These are phyloP conservation scores for Adansonia rubrostipa DNA, from an alignment of 441 rosid genomes.

Conservation along the genomic window DNA sequence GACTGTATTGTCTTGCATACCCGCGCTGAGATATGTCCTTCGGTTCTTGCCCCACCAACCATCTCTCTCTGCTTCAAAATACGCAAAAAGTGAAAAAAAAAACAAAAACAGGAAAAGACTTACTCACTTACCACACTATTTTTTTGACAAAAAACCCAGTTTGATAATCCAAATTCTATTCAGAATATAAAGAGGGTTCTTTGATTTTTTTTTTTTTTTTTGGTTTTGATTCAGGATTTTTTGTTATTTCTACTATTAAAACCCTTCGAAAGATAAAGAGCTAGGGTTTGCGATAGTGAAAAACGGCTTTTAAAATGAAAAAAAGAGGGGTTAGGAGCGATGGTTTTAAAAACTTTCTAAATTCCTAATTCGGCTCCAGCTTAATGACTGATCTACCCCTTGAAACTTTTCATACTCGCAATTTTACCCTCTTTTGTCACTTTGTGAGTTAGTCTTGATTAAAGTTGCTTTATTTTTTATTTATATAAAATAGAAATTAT, in stretches of 20 bases:
- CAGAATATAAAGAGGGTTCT: not conserved
- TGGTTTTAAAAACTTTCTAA: slow-evolving; percentile 8
- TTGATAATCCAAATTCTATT: not conserved
- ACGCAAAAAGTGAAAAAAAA: not conserved
- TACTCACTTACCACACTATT: not conserved
- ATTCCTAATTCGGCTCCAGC: not conserved
- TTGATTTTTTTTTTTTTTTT: not conserved
- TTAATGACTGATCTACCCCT: slow-evolving; percentile 8
- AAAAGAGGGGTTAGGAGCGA: not conserved
- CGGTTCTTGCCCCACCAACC: slow-evolving; percentile 51
- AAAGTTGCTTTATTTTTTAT: too few relatives aligned
- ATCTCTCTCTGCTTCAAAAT: slow-evolving; percentile 39
- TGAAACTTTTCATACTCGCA: too few relatives aligned
- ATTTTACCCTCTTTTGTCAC: too few relatives aligned
- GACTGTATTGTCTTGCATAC: slow-evolving; percentile 62
- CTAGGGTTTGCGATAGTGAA: slow-evolving; percentile 14
- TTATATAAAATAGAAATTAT: too few relatives aligned
- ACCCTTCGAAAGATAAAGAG: not conserved
- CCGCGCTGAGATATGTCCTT: slow-evolving; percentile 46
- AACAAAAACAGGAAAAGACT: not conserved
- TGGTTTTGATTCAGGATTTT: not conserved
- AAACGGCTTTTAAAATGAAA: not conserved
- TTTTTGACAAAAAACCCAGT: not conserved
- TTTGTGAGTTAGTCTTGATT: too few relatives aligned
- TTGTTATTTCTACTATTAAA: not conserved